Percentiles rank a stretch among this genome's conserved stretches.
phyloP scores from a whole-genome alignment of 495 filamentous ascomycete species.

The Talaromyces stipitatus region DNA sequence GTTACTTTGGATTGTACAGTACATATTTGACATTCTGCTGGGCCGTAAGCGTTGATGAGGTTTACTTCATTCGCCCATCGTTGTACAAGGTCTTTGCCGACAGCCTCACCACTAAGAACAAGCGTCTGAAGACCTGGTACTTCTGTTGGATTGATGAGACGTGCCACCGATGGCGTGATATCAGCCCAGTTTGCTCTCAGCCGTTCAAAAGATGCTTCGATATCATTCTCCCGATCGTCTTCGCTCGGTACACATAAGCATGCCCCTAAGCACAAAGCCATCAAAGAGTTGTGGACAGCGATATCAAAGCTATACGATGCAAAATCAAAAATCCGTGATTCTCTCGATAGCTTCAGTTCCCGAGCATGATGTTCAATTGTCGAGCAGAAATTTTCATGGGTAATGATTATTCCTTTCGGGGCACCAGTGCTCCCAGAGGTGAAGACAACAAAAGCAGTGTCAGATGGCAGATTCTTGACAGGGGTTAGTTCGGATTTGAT shows the following conservation, averaged over 20 bases:
- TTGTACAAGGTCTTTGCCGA: constrained; percentile 24
- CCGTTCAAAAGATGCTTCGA: constrained; percentile 35
- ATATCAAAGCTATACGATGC: constrained; percentile 42
- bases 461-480: constrained; percentile 6
- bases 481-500: constrained; percentile 4
- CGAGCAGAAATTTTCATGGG: constrained; percentile 54
- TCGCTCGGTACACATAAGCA: constrained; percentile 44
- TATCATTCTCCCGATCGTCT: constrained; percentile 41
- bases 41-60: constrained; percentile 33
- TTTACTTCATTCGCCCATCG: constrained; percentile 28
- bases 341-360: constrained; percentile 12
- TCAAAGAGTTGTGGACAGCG: constrained; percentile 36
- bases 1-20: background rate
- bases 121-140: constrained; percentile 32
- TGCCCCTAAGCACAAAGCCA: constrained; percentile 33
- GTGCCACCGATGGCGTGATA: constrained; percentile 38
- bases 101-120: constrained; percentile 33
- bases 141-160: constrained; percentile 15
- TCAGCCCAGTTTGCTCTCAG: constrained; percentile 38
- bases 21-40: constrained; percentile 7
- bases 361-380: constrained; percentile 6
- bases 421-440: constrained; percentile 25
- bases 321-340: constrained; percentile 32
- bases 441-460: constrained; percentile 16
- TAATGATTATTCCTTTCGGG: constrained; percentile 50